phyloP scores from a whole-genome alignment of 83 land plant genomes.

The Picea abies region DNA sequence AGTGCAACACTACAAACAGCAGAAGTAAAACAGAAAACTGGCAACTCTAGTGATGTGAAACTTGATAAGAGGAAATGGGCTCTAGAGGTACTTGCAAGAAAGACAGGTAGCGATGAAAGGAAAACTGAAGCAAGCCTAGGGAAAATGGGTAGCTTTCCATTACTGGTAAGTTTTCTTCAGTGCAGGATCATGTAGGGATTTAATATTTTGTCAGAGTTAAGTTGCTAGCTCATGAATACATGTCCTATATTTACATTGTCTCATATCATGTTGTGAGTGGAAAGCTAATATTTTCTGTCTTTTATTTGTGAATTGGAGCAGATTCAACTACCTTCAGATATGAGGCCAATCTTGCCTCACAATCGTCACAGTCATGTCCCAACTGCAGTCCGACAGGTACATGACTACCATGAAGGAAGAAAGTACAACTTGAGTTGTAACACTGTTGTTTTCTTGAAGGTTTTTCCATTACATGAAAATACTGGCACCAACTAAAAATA shows the following conservation, averaged over 20 bases:
- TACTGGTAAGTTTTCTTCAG: slow-evolving; percentile 47
- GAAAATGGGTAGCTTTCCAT: slow-evolving; percentile 58
- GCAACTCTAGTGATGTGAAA: slow-evolving; percentile 34
- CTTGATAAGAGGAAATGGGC: slow-evolving; percentile 93
- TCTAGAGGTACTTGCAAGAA: slow-evolving; percentile 88
- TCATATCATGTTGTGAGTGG: slow-evolving; percentile 8
- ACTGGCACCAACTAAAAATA: not conserved
- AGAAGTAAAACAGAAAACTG: slow-evolving; percentile 19
- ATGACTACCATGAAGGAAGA: not conserved
- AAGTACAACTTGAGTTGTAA: slow-evolving; percentile 1
- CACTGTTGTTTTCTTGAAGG: not conserved
- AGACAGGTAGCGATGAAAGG: slow-evolving; percentile 28
- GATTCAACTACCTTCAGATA: slow-evolving; percentile 81
- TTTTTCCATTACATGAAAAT: not conserved
- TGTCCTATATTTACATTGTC: not conserved
- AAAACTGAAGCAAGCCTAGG: slow-evolving; percentile 28
- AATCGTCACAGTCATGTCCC: slow-evolving; percentile 79
- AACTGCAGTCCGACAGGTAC: slow-evolving; percentile 88
- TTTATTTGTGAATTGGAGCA: slow-evolving; percentile 30
- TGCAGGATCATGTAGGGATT: not conserved
- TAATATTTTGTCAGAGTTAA: too few relatives aligned
- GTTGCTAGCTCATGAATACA: too few relatives aligned
- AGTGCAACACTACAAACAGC: not conserved
- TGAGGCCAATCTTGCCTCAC: slow-evolving; percentile 70
- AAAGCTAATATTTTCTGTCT: slow-evolving; percentile 2